Base-by-base conservation (phyloP, 2,329 filamentous ascomycete species). In the Monilinia laxa region DNA sequence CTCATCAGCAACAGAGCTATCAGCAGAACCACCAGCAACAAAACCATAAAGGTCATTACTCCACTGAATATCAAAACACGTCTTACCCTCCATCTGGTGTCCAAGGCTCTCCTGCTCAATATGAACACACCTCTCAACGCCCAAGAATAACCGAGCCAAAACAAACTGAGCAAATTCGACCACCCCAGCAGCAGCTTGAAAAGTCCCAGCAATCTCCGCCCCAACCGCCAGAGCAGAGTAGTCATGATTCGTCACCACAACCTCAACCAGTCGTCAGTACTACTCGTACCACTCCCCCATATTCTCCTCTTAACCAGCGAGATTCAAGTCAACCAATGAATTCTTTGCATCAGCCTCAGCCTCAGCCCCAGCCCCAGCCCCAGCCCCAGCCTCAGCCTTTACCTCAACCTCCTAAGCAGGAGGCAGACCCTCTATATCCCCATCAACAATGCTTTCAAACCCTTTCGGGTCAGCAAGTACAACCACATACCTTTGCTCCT, bases 391-490 rank as follows among this genome's bases (percentile, higher is more conserved):
- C 25, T 59, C 31, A 35, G 31, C 31, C 31, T 35, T 35, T 35
- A 25, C 47, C 25, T 47, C 54, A 53, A 49, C 16, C 31, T 20
- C 7, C 45, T 18, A 54, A 62, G 16, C 59, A 69, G 28, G 65
- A 71, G 42, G 31, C 56, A 4, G 69, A 71, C 58, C 62, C 71
- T 49, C 12, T 71, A 10, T 74, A 73, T 65, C 63, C 70, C 25
- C 71, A 73, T 64, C 73, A 75, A 47, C 70, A 74, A 60, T 69
- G 70, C 31, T 70, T 72, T 63, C 69, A 71, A 49, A 68, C 62
- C 14, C 51, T 47, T 20, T 4, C 40, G 14, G 35, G 18, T n/a
- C 25, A 40, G 40, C 53, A 47, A 14, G 38, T 16, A 53, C 62
- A 65, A 28, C 35, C 40, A 23, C 47, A 47, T 45, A 54, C 31